Evolutionary conservation across 208 protist genomes (phyloP).

Genomic region (Crithidia sp.): DNA sequence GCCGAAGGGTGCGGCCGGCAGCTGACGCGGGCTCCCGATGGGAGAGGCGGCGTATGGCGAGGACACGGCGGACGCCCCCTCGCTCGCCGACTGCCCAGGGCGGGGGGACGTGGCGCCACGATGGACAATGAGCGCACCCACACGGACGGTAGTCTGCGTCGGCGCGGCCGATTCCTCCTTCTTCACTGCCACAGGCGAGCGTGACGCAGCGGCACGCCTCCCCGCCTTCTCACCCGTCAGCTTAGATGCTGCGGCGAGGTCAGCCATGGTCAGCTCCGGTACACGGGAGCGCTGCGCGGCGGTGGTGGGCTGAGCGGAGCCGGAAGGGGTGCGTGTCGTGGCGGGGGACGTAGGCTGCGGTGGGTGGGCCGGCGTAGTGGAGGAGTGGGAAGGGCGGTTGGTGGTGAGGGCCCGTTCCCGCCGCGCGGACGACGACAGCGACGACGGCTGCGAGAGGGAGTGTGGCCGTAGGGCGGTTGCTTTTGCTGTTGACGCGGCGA

Average conservation of each 20-base stretch:
- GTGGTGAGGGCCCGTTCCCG: neutral
- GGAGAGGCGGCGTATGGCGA: conserved; percentile 5
- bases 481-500: neutral
- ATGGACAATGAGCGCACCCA: neutral
- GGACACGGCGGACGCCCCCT: neutral
- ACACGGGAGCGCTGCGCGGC: neutral
- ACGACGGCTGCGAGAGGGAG: neutral
- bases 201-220: neutral
- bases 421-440: neutral
- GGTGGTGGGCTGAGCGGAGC: neutral
- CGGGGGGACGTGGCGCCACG: neutral
- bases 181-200: neutral
- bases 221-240: neutral
- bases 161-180: neutral
- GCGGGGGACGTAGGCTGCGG: neutral
- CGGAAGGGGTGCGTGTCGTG: neutral
- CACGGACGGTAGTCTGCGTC: conserved; percentile 2
- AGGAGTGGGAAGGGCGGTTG: neutral
- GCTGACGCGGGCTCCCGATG: neutral
- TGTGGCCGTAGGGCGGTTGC: neutral
- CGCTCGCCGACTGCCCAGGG: neutral
- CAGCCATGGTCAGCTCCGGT: neutral
- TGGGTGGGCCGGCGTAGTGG: neutral
- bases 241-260: neutral
- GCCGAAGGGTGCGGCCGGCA: neutral